phyloP scores from a whole-genome alignment of 805 yeast genomes.

The Hanseniaspora valbyensis region DNA sequence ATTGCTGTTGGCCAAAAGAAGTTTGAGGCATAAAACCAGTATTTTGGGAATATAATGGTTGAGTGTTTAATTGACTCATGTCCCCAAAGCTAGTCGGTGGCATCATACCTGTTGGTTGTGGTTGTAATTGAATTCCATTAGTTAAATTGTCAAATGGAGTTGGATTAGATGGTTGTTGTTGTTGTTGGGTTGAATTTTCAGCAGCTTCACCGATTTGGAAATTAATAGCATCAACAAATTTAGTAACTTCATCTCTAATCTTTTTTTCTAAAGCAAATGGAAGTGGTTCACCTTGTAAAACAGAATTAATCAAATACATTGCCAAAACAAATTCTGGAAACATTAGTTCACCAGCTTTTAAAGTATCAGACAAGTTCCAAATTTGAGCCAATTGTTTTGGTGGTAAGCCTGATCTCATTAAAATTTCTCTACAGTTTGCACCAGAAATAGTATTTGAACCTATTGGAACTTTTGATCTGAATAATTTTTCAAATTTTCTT shows the following conservation, averaged over 20 bases:
- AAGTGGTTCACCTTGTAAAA: conserved; percentile 64
- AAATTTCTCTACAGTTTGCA: conserved; percentile 63
- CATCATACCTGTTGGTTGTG: conserved; percentile 33
- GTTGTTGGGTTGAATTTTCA: conserved; percentile 17
- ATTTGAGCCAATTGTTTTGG: conserved; percentile 70
- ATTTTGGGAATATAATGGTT: conserved; percentile 32
- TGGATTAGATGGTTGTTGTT: conserved; percentile 17
- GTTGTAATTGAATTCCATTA: conserved; percentile 25
- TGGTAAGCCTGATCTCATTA: conserved; percentile 66
- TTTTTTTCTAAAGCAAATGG: conserved; percentile 63
- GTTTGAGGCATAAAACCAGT: conserved; percentile 35
- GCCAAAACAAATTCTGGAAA: conserved; percentile 94
- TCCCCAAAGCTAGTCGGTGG: conserved; percentile 31
- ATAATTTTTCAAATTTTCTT: conserved; percentile 71
- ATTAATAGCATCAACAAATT: conserved; percentile 81
- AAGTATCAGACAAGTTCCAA: conserved; percentile 87
- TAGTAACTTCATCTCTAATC: conserved; percentile 71
- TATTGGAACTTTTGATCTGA: conserved; percentile 60
- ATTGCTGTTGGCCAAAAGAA: conserved; percentile 29
- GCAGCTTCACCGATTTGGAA: conserved; percentile 56
- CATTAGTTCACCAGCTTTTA: conserved; percentile 68
- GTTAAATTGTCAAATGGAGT: conserved; percentile 35
- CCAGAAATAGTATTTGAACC: conserved; percentile 47
- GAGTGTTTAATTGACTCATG: conserved; percentile 18
- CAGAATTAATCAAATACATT: conserved; percentile 71